Percentiles rank a stretch among this genome's conserved stretches.
phyloP scores from a whole-genome alignment of 2,329 filamentous ascomycete genomes.

The Colletotrichum ledebouriae region DNA sequence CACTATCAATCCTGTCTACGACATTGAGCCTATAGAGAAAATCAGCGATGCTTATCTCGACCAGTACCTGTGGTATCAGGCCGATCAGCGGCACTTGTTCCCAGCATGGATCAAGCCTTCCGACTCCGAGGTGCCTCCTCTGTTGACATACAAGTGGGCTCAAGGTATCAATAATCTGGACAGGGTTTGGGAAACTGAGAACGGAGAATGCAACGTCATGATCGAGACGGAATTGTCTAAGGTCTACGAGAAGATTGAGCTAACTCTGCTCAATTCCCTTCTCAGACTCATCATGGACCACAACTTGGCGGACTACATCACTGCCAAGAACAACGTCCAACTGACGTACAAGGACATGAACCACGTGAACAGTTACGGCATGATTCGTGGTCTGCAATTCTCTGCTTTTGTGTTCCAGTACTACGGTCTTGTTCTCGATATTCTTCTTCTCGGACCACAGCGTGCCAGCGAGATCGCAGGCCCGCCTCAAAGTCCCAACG shows the following conservation, averaged over 20 bases:
- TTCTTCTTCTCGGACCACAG: constrained; percentile 91
- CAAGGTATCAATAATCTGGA: constrained; percentile 99
- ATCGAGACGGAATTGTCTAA: constrained; percentile 99
- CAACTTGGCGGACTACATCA: constrained; percentile 98
- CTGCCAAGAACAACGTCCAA: constrained; percentile 99
- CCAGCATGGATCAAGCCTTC: constrained; percentile 99
- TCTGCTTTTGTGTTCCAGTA: constrained; percentile 99
- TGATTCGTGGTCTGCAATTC: constrained; percentile 98
- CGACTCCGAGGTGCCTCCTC: constrained; percentile 94
- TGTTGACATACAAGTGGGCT: constrained; percentile 98
- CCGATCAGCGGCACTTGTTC: constrained; percentile 96
- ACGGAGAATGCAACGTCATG: constrained; percentile 98
- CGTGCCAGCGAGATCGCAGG: constrained; percentile 98
- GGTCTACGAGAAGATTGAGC: constrained; percentile 98
- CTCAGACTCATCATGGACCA: constrained; percentile 98
- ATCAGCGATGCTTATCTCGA: constrained; percentile 99
- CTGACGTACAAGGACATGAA: constrained; percentile 99
- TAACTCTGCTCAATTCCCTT: constrained; percentile 93
- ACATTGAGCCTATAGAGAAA: constrained; percentile 99
- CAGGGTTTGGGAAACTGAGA: constrained; percentile 92
- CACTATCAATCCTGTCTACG: constrained; percentile 98
- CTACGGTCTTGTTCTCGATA: constrained; percentile 94
- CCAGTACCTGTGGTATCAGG: constrained; percentile 99
- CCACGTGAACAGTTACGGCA: constrained; percentile 97
- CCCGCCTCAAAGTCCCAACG: constrained; percentile 92